Evolutionary conservation across 2,329 filamentous ascomycete species (phyloP).

Genomic region (Cercospora berteroae): DNA sequence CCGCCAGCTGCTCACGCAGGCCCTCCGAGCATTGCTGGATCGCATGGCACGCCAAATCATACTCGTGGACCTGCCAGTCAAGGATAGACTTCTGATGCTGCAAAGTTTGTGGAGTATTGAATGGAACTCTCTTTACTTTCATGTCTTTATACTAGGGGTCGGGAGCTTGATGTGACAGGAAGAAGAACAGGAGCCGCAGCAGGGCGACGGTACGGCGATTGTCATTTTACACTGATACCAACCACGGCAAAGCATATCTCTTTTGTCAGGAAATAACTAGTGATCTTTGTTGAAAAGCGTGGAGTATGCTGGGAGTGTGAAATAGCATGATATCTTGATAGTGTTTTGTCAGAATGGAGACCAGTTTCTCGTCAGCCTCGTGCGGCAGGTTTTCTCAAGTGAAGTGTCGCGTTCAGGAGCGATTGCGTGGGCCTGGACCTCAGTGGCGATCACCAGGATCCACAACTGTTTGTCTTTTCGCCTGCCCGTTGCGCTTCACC

Average conservation of each 20-base stretch:
- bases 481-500: background rate
- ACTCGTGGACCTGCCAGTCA: constrained; percentile 30
- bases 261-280: constrained; percentile 12
- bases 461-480: background rate
- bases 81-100: constrained; percentile 22
- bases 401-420: background rate
- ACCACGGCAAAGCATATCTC: constrained; percentile 18
- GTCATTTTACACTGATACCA: constrained; percentile 17
- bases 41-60: constrained; percentile 25
- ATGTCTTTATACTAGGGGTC: constrained; percentile 13
- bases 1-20: background rate
- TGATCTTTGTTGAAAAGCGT: constrained; percentile 16
- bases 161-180: constrained; percentile 2
- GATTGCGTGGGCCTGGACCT: background rate
- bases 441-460: background rate
- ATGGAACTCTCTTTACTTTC: constrained; percentile 9
- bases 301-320: constrained; percentile 20
- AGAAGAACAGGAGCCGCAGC: background rate
- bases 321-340: constrained; percentile 16
- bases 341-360: constrained; percentile 8
- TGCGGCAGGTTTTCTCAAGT: background rate
- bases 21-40: constrained; percentile 6
- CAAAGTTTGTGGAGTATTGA: constrained; percentile 22
- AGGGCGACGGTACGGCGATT: constrained; percentile 11
- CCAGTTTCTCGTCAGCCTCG: background rate